These are phyloP conservation scores for Pseudopithomyces chartarum DNA, from an alignment of 2,329 filamentous ascomycete genomes.

Conservation along the genomic window DNA sequence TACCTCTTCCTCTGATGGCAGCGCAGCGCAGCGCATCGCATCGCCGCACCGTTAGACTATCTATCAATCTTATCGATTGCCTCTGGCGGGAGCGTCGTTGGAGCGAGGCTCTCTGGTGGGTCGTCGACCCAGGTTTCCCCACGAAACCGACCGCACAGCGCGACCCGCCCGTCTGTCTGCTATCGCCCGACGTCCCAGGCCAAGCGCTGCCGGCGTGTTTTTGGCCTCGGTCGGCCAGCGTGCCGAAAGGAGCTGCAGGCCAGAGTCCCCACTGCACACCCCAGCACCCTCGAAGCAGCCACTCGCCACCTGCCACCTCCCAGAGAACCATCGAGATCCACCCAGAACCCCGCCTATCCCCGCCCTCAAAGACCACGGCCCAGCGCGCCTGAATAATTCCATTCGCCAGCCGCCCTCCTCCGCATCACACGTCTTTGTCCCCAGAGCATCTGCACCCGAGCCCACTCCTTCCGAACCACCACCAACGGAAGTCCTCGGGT, in stretches of 20 bases:
- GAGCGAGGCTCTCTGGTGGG: constrained; percentile 1
- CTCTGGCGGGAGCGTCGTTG: background rate
- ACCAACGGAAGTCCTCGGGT: background rate
- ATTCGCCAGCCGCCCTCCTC: background rate
- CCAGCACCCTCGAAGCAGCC: constrained; percentile 6
- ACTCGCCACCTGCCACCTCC: constrained; percentile 7
- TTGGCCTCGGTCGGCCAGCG: background rate
- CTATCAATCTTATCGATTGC: constrained; percentile 9
- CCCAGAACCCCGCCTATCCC: background rate
- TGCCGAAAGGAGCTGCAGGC: constrained; percentile 9
- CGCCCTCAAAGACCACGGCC: background rate
- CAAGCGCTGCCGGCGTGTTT: background rate
- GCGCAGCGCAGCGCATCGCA: too few species aligned
- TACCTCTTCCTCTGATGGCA: background rate
- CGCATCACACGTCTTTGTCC: background rate
- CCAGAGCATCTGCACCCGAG: background rate
- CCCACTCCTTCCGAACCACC: background rate
- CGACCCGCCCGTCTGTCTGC: background rate
- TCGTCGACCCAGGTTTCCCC: background rate
- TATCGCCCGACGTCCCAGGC: background rate
- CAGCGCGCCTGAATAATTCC: background rate
- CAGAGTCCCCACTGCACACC: constrained; percentile 2
- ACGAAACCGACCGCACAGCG: background rate
- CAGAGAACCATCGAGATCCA: constrained; percentile 3
- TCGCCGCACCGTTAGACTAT: too few species aligned